These are phyloP conservation scores for Chlorella sorokiniana DNA, from an alignment of 139 green algal species.

Conservation along the genomic window DNA sequence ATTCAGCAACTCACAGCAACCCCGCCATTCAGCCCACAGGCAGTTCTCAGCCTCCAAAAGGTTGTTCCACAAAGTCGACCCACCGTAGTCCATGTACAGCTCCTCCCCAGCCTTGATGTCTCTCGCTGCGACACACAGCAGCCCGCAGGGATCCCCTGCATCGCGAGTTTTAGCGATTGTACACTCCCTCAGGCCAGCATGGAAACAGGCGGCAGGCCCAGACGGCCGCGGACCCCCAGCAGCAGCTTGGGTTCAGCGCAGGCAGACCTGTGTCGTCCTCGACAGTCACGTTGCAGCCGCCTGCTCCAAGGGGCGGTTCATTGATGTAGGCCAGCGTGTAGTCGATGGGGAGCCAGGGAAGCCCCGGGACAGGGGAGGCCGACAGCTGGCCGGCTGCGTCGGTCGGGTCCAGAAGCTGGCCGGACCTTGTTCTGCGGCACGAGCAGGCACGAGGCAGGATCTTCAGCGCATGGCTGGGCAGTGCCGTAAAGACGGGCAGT, in stretches of 20 bases:
- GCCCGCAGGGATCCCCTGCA: not conserved
- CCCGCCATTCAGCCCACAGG: too few relatives aligned
- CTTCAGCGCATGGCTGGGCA: too few relatives aligned
- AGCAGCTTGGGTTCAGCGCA: not conserved
- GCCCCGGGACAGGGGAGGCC: slow-evolving; percentile 39
- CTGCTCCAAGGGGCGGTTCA: slow-evolving; percentile 44
- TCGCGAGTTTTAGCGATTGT: not conserved
- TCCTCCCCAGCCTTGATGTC: slow-evolving; percentile 51
- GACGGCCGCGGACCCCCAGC: not conserved
- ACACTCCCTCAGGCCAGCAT: not conserved
- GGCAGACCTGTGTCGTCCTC: slow-evolving; percentile 38
- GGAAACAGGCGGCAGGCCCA: too few relatives aligned
- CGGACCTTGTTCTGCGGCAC: not conserved
- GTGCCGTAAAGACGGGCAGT: too few relatives aligned
- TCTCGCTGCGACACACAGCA: slow-evolving; percentile 42
- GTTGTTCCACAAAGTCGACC: too few relatives aligned
- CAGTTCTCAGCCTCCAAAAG: too few relatives aligned
- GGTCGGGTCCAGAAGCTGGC: slow-evolving; percentile 59
- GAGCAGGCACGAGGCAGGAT: too few relatives aligned
- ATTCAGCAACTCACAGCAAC: too few relatives aligned
- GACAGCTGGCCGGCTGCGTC: slow-evolving; percentile 44
- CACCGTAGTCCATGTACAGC: slow-evolving; percentile 65
- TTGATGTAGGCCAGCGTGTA: slow-evolving; percentile 55
- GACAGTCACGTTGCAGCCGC: slow-evolving; percentile 47
- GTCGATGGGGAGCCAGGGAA: slow-evolving; percentile 53